These are phyloP conservation scores for Didymella arachidicola DNA, from an alignment of 2,329 filamentous ascomycete genomes.

Conservation along the genomic window DNA sequence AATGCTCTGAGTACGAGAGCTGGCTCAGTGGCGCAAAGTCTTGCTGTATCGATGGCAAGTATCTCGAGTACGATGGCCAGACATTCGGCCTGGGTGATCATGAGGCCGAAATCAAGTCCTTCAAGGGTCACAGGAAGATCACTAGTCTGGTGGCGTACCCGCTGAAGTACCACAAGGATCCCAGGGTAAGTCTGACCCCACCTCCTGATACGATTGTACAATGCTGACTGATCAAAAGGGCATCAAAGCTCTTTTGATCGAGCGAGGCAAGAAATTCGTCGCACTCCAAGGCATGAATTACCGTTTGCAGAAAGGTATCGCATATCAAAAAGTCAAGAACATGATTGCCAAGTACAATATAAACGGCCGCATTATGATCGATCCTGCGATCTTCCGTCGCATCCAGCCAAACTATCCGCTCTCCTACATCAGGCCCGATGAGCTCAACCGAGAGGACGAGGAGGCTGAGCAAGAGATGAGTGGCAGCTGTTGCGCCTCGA, in stretches of 20 bases:
- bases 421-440: conserved; percentile 75
- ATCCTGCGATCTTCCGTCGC: conserved; percentile 80
- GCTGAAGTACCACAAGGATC: conserved; percentile 78
- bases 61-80: conserved; percentile 90
- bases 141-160: conserved; percentile 79
- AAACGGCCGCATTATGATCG: conserved; percentile 87
- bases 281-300: conserved; percentile 83
- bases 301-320: conserved; percentile 81
- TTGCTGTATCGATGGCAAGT: conserved; percentile 78
- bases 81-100: conserved; percentile 78
- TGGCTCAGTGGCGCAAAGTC: conserved; percentile 74
- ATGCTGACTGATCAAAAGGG: conserved; percentile 40
- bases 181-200: conserved; percentile 52
- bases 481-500: conserved; percentile 52
- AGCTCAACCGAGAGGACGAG: conserved; percentile 66
- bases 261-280: conserved; percentile 85
- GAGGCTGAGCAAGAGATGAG: conserved; percentile 56
- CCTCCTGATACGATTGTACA: background rate
- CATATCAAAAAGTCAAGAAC: conserved; percentile 83
- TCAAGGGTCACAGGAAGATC: conserved; percentile 84
- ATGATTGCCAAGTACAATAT: conserved; percentile 80
- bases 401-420: conserved; percentile 88
- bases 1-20: conserved; percentile 72
- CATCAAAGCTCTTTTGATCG: conserved; percentile 72
- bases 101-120: conserved; percentile 72